Percentiles rank a stretch among this genome's conserved stretches.
phyloP scores from a whole-genome alignment of 2,329 filamentous ascomycete genomes.

The Phyllosticta citribraziliensis region DNA sequence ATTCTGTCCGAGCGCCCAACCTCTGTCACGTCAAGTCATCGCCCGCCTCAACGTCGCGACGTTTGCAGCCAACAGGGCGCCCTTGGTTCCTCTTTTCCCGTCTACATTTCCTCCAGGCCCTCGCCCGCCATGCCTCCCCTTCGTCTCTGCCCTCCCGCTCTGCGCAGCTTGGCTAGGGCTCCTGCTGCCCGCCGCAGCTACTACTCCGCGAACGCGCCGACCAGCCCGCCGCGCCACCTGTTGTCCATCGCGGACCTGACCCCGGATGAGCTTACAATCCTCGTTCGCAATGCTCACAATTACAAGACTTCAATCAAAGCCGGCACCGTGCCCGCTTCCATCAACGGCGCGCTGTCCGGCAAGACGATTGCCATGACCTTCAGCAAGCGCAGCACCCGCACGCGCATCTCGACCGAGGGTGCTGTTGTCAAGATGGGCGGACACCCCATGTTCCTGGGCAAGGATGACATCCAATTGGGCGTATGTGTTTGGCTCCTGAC shows the following conservation, averaged over 20 bases:
- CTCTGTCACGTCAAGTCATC: not conserved
- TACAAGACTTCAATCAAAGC: slow-evolving; percentile 73
- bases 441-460: slow-evolving; percentile 92
- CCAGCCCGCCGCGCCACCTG: slow-evolving; percentile 64
- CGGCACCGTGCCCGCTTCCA: slow-evolving; percentile 45
- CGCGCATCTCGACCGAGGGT: slow-evolving; percentile 84
- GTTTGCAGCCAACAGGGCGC: not conserved
- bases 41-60: not conserved
- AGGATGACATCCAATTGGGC: slow-evolving; percentile 91
- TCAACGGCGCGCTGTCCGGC: slow-evolving; percentile 56
- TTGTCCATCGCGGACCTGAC: slow-evolving; percentile 85
- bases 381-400: slow-evolving; percentile 89
- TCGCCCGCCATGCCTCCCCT: slow-evolving; percentile 21
- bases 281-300: slow-evolving; percentile 71
- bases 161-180: slow-evolving; percentile 23
- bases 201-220: slow-evolving; percentile 28
- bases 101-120: not conserved
- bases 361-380: slow-evolving; percentile 93
- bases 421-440: slow-evolving; percentile 83
- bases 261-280: slow-evolving; percentile 64
- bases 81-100: slow-evolving; percentile 10
- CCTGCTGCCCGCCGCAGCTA: slow-evolving; percentile 19
- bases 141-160: slow-evolving; percentile 20
- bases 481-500: slow-evolving; percentile 38
- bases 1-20: not conserved